Percentiles rank a stretch among this genome's conserved stretches.
Conservation (phyloP, 371 early-diverging fungal species). For the Mortierella sp. region DNA sequence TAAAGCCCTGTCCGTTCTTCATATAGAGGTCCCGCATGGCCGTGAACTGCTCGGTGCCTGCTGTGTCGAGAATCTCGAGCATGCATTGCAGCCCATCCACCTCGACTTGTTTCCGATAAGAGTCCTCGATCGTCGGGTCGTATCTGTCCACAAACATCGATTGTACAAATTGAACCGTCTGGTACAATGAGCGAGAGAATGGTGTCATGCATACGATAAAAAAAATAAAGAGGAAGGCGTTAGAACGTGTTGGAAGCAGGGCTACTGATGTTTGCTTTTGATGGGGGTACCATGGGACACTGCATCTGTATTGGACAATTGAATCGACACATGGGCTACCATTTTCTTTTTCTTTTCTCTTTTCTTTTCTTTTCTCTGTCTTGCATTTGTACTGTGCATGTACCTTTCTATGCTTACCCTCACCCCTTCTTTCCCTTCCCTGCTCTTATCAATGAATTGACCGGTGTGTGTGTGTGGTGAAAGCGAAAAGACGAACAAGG, state of each 20-base stretch:
- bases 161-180: slow-evolving; percentile 95
- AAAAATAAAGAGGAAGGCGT: not conserved
- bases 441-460: slow-evolving; percentile 4
- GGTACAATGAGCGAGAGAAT: not conserved
- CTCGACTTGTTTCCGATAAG: slow-evolving; percentile 90
- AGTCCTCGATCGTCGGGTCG: slow-evolving; percentile 94
- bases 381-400: not conserved
- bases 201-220: slow-evolving; percentile 3
- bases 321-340: not conserved
- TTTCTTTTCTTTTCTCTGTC: not conserved
- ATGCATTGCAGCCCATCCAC: slow-evolving; percentile 90
- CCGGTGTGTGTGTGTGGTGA: not conserved
- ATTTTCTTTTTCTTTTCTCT: not conserved
- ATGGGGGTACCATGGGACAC: not conserved
- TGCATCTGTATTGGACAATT: slow-evolving; percentile 1
- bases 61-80: slow-evolving; percentile 93
- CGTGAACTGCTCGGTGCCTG: slow-evolving; percentile 91
- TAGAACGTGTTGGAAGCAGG: not conserved
- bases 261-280: not conserved
- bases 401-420: not conserved
- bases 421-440: slow-evolving; percentile 11
- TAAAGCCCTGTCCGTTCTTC: slow-evolving; percentile 93
- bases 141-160: slow-evolving; percentile 92
- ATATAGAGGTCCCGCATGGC: slow-evolving; percentile 94
- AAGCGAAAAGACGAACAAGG: not conserved